phyloP scores from a whole-genome alignment of 768 basidiomycete genomes.

The Amanita molliuscula region DNA sequence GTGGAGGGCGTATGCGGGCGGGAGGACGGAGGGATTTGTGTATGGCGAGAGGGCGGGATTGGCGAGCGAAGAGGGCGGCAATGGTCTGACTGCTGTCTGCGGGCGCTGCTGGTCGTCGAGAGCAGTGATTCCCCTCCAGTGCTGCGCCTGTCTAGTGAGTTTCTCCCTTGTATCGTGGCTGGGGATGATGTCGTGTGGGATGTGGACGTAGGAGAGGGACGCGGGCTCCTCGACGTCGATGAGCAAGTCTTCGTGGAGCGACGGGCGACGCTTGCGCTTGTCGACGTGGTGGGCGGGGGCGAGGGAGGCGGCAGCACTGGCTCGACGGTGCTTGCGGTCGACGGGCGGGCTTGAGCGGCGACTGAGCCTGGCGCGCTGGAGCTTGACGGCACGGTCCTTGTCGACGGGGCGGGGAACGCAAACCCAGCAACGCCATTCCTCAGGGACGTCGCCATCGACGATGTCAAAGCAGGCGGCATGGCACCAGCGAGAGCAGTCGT shows the following conservation, averaged over 20 bases:
- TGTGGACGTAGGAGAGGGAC: constrained; percentile 34
- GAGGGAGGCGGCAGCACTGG: constrained; percentile 13
- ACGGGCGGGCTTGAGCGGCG: constrained; percentile 17
- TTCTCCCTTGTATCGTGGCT: constrained; percentile 33
- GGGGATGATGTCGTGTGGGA: constrained; percentile 34
- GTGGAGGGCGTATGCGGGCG: constrained; percentile 56
- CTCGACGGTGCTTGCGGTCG: constrained; percentile 26
- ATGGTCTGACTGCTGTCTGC: constrained; percentile 10
- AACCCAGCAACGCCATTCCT: constrained; percentile 69
- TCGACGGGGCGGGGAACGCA: constrained; percentile 46
- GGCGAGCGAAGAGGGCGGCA: constrained; percentile 20
- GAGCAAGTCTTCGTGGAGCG: no score
- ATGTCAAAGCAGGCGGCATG: constrained; percentile 75
- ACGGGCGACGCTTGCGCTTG: no score
- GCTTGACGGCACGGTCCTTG: constrained; percentile 33
- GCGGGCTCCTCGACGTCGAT: constrained; percentile 38
- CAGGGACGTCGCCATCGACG: constrained; percentile 46
- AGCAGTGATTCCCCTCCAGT: constrained; percentile 64
- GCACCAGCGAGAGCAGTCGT: constrained; percentile 73
- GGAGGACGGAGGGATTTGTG: constrained; percentile 33
- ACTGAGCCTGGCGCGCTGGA: constrained; percentile 28
- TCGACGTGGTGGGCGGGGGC: no score
- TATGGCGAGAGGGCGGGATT: constrained; percentile 24
- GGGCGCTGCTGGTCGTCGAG: constrained; percentile 12
- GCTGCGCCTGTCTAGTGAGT: constrained; percentile 46